A percentile compares a stretch with the other conserved stretches of the same genome.
Conservation (phyloP, 768 basidiomycete species). For the Lactarius vividus region DNA sequence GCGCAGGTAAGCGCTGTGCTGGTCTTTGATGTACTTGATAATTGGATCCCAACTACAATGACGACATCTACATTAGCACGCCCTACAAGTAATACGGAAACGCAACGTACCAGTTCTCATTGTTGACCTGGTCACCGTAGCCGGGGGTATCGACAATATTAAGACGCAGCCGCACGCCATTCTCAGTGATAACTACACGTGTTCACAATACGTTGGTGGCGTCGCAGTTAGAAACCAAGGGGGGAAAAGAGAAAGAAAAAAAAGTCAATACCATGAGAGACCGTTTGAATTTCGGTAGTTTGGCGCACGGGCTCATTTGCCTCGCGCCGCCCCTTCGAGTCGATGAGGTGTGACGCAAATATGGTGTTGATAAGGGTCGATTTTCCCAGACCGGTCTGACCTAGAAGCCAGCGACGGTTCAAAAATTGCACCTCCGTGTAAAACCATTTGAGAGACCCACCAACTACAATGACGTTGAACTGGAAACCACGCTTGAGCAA, state of each 20-base stretch:
- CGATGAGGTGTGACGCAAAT: conserved; percentile 97
- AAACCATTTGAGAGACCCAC: conserved; percentile 46
- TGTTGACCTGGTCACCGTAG: conserved; percentile 98
- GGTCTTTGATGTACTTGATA: conserved; percentile 98
- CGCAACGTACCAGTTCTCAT: conserved; percentile 84
- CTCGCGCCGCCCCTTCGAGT: conserved; percentile 91
- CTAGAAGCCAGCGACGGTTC: conserved; percentile 39
- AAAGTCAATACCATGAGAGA: conserved; percentile 76
- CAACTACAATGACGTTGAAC: conserved; percentile 97
- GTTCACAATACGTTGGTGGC: conserved; percentile 1
- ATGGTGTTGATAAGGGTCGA: conserved; percentile 99
- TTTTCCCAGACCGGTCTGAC: conserved; percentile 97
- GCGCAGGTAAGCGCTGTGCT: conserved; percentile 97
- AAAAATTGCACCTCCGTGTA: not conserved
- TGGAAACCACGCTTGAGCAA: conserved; percentile 98
- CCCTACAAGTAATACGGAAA: not conserved
- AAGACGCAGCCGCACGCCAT: conserved; percentile 88
- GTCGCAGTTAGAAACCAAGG: not conserved
- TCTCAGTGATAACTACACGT: conserved; percentile 84
- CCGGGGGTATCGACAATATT: conserved; percentile 99
- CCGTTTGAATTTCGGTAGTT: conserved; percentile 96
- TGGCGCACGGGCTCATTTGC: conserved; percentile 87
- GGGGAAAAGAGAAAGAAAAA: not conserved
- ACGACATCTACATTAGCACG: not conserved
- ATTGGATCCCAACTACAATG: conserved; percentile 93